A percentile compares a stretch with the other conserved stretches of the same genome.
phyloP scores from a whole-genome alignment of 2,329 filamentous ascomycete species.

The Botrytis cinerea region DNA sequence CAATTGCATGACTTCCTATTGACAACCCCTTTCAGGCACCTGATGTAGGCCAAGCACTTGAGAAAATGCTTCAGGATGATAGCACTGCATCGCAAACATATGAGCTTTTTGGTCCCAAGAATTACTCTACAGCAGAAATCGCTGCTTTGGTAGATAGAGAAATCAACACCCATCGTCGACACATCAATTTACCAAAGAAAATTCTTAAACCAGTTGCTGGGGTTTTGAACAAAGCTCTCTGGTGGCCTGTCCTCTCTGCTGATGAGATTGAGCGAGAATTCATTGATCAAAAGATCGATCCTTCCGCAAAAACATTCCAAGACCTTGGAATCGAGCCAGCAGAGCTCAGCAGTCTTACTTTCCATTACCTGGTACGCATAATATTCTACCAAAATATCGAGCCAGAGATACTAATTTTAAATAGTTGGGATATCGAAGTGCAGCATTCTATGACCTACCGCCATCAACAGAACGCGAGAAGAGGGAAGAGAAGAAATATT shows the following conservation, averaged over 20 bases:
- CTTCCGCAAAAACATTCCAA: slow-evolving; percentile 89
- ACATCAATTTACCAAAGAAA: slow-evolving; percentile 85
- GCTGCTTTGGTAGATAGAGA: slow-evolving; percentile 86
- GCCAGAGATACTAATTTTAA: background rate
- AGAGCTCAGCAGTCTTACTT: slow-evolving; percentile 83
- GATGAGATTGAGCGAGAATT: slow-evolving; percentile 92
- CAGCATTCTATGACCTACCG: slow-evolving; percentile 87
- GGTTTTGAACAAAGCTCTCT: slow-evolving; percentile 77
- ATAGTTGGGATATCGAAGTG: slow-evolving; percentile 86
- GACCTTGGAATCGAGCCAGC: slow-evolving; percentile 88
- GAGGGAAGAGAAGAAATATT: slow-evolving; percentile 92
- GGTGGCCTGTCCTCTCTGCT: slow-evolving; percentile 82
- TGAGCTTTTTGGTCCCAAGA: slow-evolving; percentile 90
- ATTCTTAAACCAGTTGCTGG: slow-evolving; percentile 74
- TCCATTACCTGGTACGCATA: slow-evolving; percentile 78
- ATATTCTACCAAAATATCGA: background rate
- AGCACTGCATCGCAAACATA: slow-evolving; percentile 86
- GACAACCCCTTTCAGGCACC: slow-evolving; percentile 59
- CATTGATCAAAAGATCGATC: slow-evolving; percentile 89
- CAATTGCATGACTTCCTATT: slow-evolving; percentile 20
- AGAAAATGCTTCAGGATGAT: slow-evolving; percentile 89
- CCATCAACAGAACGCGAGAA: slow-evolving; percentile 94
- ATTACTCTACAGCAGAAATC: slow-evolving; percentile 89
- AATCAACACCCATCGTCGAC: slow-evolving; percentile 84
- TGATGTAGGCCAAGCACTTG: slow-evolving; percentile 85